These are phyloP conservation scores for Blastomyces emzantsi DNA, from an alignment of 2,329 filamentous ascomycete genomes.

Conservation along the genomic window DNA sequence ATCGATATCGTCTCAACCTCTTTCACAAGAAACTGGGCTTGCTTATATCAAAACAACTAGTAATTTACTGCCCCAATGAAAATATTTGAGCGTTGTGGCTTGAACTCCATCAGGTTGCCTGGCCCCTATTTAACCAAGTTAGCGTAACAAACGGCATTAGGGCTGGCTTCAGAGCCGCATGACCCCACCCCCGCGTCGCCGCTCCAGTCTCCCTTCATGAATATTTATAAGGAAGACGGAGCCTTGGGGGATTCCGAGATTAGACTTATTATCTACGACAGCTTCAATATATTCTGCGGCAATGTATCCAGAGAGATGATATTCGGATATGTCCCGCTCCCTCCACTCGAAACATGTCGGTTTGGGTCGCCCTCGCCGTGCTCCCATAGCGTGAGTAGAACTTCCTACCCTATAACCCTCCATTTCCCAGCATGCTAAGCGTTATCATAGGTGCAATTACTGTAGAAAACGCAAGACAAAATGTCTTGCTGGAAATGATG, in stretches of 20 bases:
- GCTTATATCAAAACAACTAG: neutral
- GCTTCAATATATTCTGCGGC: neutral
- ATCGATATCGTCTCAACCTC: too few relatives aligned
- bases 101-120: too few relatives aligned
- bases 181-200: neutral
- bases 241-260: neutral
- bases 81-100: too few relatives aligned
- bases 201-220: neutral
- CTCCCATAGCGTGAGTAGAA: slow-evolving; percentile 4
- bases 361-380: slow-evolving; percentile 3
- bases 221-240: neutral
- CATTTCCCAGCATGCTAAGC: neutral
- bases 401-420: neutral
- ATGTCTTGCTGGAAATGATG: slow-evolving; percentile 15
- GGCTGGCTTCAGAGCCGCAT: neutral
- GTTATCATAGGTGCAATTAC: slow-evolving; percentile 17
- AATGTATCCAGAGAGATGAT: neutral
- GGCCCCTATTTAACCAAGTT: neutral
- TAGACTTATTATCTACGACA: neutral
- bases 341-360: neutral
- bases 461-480: slow-evolving; percentile 21
- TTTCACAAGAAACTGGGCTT: too few relatives aligned
- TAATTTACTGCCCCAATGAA: neutral
- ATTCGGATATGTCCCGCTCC: neutral
- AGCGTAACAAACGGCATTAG: neutral